Conservation (phyloP, 495 filamentous ascomycete species). For the Chaetomidium leptoderma region DNA sequence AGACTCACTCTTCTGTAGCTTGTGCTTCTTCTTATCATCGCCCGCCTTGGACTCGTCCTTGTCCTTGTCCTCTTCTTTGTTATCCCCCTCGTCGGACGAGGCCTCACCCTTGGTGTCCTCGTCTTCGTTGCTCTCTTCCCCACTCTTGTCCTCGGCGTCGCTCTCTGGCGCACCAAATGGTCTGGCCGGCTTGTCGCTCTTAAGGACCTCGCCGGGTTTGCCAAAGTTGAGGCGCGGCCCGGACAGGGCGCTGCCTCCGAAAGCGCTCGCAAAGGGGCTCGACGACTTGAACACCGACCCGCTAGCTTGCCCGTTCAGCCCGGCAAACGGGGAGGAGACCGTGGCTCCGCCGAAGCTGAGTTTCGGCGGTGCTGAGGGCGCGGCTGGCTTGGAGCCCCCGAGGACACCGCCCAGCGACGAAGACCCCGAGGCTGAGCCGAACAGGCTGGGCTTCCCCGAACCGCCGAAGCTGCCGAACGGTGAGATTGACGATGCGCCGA, state of each 20-base stretch:
- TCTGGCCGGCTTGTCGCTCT: slow-evolving; percentile 56
- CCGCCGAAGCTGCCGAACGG: slow-evolving; percentile 32
- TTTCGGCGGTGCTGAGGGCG: slow-evolving; percentile 32
- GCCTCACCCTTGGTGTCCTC: slow-evolving; percentile 19
- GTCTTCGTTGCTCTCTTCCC: slow-evolving; percentile 45
- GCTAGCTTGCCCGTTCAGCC: slow-evolving; percentile 22
- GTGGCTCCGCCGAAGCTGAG: slow-evolving; percentile 33
- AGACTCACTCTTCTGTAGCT: slow-evolving; percentile 61
- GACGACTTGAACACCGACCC: slow-evolving; percentile 41
- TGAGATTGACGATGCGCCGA: slow-evolving; percentile 47
- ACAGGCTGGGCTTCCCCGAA: slow-evolving; percentile 39
- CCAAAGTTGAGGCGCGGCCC: slow-evolving; percentile 62
- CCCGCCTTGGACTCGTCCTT: slow-evolving; percentile 39
- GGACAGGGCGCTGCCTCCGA: slow-evolving; percentile 51
- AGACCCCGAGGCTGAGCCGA: slow-evolving; percentile 28
- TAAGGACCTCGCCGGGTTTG: slow-evolving; percentile 54
- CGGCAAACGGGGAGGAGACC: slow-evolving; percentile 28
- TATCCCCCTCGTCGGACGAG: slow-evolving; percentile 31
- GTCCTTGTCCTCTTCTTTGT: slow-evolving; percentile 46
- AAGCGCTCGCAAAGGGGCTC: slow-evolving; percentile 46
- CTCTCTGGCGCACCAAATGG: slow-evolving; percentile 68
- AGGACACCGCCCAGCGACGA: slow-evolving; percentile 36
- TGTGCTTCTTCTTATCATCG: slow-evolving; percentile 61
- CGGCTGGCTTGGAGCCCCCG: slow-evolving; percentile 30
- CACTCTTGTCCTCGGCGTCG: slow-evolving; percentile 51